Base-by-base conservation (phyloP, 2,329 filamentous ascomycete genomes). In the Plenodomus lindquistii region DNA sequence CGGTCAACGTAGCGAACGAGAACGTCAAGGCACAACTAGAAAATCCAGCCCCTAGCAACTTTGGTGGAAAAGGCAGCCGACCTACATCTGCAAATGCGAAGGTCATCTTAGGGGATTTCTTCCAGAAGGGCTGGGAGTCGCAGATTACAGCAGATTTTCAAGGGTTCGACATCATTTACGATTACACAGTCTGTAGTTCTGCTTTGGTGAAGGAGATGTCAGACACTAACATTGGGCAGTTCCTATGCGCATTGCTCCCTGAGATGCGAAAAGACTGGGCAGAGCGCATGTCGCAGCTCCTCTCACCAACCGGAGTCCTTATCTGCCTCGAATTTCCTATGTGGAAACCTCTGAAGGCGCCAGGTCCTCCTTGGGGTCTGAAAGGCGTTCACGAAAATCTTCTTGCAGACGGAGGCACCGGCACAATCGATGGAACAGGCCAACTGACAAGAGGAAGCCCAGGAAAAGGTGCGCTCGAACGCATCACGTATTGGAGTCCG, bases 271-370 rank as follows among this genome's bases (percentile, higher is more conserved):
- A 80, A 1, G 61, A 71, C 27, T 85, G 82, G 82, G 77, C 81
- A 5, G 69, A 75, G 18, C 73, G 81, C 18, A 80, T 83, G 69
- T 76, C 76, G 15, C 73, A 80, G 45, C 73, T 85, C 8, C 74
- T 85, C 7, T 70, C 77, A 20, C 74, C 76, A 10, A 70, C 67
- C 2, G 80, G 81, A 2, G 74, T 75, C 42, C 71, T 85, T 39
- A 74, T 85, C 31, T 85, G 82, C 70, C 78, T 94, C 44, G 88
- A 94, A 68, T 94, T 86, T 68, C 89, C 89, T 10, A 82, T 85
- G 2, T 80, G 81, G 54, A 92, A 91, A 68, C 77, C 82, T 36
- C 79, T 86, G 20, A 77, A 76, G 16, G 75, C 79, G 17, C 77
- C 78, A 4, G 89, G 89, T 0, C 89, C 89, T n/a, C 89, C 90